Percentiles rank a stretch among this genome's conserved stretches.
phyloP scores from a whole-genome alignment of 2,329 filamentous ascomycete species.

The Huntiella bhutanensis region DNA sequence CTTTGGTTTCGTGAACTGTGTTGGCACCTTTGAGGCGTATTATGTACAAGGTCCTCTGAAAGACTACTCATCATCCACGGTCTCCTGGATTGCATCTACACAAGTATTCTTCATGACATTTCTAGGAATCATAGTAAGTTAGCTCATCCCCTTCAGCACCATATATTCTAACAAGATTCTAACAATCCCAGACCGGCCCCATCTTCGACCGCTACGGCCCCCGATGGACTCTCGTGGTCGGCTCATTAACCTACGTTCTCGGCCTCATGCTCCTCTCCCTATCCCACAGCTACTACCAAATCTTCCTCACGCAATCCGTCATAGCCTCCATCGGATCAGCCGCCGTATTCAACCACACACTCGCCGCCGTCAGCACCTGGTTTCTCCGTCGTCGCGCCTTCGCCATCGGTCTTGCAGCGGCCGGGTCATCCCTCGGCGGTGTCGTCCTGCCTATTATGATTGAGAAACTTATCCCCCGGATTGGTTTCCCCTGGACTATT shows the following conservation, averaged over 20 bases:
- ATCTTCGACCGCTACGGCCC: slow-evolving; percentile 48
- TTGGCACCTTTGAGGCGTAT: slow-evolving; percentile 40
- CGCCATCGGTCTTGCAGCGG: slow-evolving; percentile 33
- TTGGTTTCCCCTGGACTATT: slow-evolving; percentile 31
- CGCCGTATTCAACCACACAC: slow-evolving; percentile 24
- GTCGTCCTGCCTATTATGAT: slow-evolving; percentile 42
- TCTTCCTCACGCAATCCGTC: slow-evolving; percentile 25
- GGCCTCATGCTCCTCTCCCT: slow-evolving; percentile 47
- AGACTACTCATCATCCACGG: slow-evolving; percentile 28
- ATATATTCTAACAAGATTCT: slow-evolving; percentile 4
- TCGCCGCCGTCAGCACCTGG: slow-evolving; percentile 29
- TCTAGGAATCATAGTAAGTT: slow-evolving; percentile 28
- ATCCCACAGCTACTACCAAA: slow-evolving; percentile 24
- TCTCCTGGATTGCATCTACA: slow-evolving; percentile 41
- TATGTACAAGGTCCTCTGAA: slow-evolving; percentile 31
- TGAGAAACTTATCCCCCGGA: slow-evolving; percentile 29
- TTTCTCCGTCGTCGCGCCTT: slow-evolving; percentile 32
- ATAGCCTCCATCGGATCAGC: slow-evolving; percentile 24
- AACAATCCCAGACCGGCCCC: slow-evolving; percentile 28
- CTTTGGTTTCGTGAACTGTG: slow-evolving; percentile 25
- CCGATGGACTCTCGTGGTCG: slow-evolving; percentile 32
- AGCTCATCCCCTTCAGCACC: neutral
- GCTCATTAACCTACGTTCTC: slow-evolving; percentile 39
- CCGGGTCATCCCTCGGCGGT: slow-evolving; percentile 36
- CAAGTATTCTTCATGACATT: slow-evolving; percentile 31